phyloP scores from a whole-genome alignment of 164 flowering plant species.

The Litsea cubeba region DNA sequence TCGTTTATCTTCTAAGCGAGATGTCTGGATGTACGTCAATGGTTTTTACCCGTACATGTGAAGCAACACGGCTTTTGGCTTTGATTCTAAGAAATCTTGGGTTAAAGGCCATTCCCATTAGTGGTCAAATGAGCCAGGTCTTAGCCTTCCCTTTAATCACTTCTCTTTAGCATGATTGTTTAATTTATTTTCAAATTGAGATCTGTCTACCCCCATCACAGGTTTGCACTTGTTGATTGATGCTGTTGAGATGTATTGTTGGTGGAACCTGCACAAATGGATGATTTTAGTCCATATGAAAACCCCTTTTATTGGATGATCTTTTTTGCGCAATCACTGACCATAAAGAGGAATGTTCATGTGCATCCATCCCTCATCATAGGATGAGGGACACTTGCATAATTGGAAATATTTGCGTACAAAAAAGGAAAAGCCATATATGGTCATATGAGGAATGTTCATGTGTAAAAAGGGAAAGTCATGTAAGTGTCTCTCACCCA shows the following conservation, averaged over 20 bases:
- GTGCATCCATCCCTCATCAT: no score
- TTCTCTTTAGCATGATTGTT: no score
- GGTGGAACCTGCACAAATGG: no score
- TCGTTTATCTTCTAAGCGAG: conserved; percentile 64
- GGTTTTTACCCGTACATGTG: conserved; percentile 93
- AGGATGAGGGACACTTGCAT: no score
- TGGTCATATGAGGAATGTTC: no score
- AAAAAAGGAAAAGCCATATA: no score
- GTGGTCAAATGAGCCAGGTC: conserved; percentile 94
- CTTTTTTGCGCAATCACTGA: no score
- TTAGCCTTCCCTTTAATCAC: conserved; percentile 1
- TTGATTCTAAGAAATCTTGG: conserved; percentile 83
- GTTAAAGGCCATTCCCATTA: conserved; percentile 73
- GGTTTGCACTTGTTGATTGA: neutral
- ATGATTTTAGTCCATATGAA: no score
- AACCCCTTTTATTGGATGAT: no score
- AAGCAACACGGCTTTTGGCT: conserved; percentile 64
- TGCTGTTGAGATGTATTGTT: neutral
- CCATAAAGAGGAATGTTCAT: no score
- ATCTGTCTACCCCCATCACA: neutral
- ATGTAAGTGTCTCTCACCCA: neutral
- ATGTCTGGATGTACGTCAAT: conserved; percentile 64
- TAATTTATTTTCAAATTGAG: no score
- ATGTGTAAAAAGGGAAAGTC: neutral
- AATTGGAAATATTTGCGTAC: no score